Conservation (phyloP, 2,329 filamentous ascomycete genomes). For the Aureobasidium sp. region DNA sequence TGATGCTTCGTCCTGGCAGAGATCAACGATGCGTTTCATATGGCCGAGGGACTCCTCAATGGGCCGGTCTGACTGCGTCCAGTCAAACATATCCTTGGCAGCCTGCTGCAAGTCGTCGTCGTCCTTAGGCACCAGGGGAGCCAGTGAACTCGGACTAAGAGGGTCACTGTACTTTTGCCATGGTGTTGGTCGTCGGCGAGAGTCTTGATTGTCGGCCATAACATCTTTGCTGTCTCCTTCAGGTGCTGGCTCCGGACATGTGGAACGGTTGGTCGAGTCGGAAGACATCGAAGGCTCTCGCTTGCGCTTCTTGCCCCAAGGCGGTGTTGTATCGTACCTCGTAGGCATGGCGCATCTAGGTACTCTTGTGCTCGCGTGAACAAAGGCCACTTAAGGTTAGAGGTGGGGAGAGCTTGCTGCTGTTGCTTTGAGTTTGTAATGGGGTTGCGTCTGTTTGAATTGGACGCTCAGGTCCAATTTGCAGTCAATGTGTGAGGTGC, state of each 20-base stretch:
- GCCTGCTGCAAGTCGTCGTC: background rate
- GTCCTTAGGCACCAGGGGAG: background rate
- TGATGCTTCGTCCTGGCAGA: background rate
- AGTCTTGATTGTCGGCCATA: background rate
- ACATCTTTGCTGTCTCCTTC: background rate
- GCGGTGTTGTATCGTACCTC: background rate
- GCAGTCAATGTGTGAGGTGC: background rate
- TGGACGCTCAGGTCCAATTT: too few relatives aligned
- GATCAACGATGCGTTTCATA: background rate
- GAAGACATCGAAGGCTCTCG: background rate
- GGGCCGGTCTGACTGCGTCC: background rate
- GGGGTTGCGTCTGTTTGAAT: background rate
- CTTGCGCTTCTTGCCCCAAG: constrained; percentile 9
- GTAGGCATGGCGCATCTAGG: background rate
- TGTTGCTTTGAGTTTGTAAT: background rate
- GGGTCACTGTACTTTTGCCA: constrained; percentile 5
- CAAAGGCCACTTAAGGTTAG: background rate
- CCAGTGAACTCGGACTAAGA: background rate
- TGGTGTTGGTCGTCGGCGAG: background rate
- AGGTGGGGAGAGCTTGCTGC: background rate
- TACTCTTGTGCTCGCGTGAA: background rate
- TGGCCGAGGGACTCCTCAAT: background rate
- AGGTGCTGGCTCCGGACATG: background rate
- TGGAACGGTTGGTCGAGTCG: background rate
- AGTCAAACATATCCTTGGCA: background rate